A percentile compares a stretch with the other conserved stretches of the same genome.
phyloP scores from a whole-genome alignment of 2,329 filamentous ascomycete species.

The Lachnellula occidentalis region DNA sequence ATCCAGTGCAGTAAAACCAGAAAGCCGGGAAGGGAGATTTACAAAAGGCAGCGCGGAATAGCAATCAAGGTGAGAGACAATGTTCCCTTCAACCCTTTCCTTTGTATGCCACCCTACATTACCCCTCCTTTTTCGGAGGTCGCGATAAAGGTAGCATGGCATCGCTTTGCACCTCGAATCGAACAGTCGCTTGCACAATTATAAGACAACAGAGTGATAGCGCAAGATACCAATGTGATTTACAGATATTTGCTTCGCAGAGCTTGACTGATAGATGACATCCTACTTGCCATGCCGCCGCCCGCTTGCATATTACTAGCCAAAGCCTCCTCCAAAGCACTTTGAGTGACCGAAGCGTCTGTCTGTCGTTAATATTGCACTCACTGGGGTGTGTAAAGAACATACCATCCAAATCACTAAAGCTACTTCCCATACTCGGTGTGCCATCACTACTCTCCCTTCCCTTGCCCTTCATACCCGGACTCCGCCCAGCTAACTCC shows the following conservation, averaged over 20 bases:
- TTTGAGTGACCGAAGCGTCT: constrained; percentile 79
- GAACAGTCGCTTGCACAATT: too few relatives aligned
- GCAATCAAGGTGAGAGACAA: too few relatives aligned
- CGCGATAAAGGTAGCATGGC: too few relatives aligned
- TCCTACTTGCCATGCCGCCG: constrained; percentile 52
- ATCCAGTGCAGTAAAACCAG: too few relatives aligned
- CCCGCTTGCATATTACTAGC: constrained; percentile 66
- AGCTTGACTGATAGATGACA: constrained; percentile 63
- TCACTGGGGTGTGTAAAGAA: constrained; percentile 2
- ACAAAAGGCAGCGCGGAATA: too few relatives aligned
- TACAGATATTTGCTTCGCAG: constrained; percentile 54
- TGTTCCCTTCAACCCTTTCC: too few relatives aligned
- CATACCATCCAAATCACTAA: constrained; percentile 75
- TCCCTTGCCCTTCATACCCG: constrained; percentile 44
- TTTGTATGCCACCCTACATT: too few relatives aligned
- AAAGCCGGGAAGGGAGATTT: too few relatives aligned
- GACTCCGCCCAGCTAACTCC: constrained; percentile 52
- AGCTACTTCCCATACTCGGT: constrained; percentile 79
- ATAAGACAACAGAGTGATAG: too few relatives aligned
- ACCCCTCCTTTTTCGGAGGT: too few relatives aligned
- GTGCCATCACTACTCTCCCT: constrained; percentile 66
- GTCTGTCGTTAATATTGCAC: constrained; percentile 7
- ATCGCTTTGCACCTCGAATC: too few relatives aligned
- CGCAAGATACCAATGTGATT: constrained; percentile 1
- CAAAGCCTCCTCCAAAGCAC: constrained; percentile 71